Percentiles rank a stretch among this genome's conserved stretches.
Conservation (phyloP, 352 stramenopile genomes). For the Globisporangium cylindrosporum region DNA sequence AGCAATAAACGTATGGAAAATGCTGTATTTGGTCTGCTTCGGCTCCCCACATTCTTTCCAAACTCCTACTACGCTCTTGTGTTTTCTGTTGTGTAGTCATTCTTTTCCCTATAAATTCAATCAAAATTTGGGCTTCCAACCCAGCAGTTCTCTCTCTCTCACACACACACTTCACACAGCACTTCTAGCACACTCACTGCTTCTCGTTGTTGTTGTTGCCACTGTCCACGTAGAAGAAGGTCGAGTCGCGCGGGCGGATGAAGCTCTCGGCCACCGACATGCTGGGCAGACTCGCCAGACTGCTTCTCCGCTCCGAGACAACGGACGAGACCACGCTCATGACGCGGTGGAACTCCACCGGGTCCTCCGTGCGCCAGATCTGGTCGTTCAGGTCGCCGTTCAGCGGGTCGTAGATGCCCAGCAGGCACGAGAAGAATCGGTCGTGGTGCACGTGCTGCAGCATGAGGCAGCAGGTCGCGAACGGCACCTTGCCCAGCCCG, state of each 20-base stretch:
- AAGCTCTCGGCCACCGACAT: slow-evolving; percentile 32
- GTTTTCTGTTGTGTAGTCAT: not conserved
- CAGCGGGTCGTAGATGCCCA: slow-evolving; percentile 80
- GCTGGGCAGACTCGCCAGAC: slow-evolving; percentile 31
- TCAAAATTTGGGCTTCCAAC: slow-evolving; percentile 1
- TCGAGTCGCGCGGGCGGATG: slow-evolving; percentile 60
- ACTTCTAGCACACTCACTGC: not conserved
- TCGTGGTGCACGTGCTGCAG: slow-evolving; percentile 88
- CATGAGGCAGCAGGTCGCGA: slow-evolving; percentile 84
- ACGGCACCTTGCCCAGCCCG: slow-evolving; percentile 70
- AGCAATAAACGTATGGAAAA: too few relatives aligned
- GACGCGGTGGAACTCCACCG: slow-evolving; percentile 62
- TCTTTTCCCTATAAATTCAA: not conserved
- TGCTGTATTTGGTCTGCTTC: too few relatives aligned
- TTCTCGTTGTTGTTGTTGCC: not conserved
- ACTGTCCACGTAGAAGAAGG: slow-evolving; percentile 67
- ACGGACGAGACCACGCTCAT: slow-evolving; percentile 75
- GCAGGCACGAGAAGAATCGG: slow-evolving; percentile 82
- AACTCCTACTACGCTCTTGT: not conserved
- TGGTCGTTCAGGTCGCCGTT: slow-evolving; percentile 75
- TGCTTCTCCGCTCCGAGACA: slow-evolving; percentile 50
- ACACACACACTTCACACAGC: not conserved
- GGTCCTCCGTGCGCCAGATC: slow-evolving; percentile 60
- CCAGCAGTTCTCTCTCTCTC: too few relatives aligned
- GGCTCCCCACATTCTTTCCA: too few relatives aligned